phyloP scores from a whole-genome alignment of 345 rosid species.

The Gynandropsis gynandra region DNA sequence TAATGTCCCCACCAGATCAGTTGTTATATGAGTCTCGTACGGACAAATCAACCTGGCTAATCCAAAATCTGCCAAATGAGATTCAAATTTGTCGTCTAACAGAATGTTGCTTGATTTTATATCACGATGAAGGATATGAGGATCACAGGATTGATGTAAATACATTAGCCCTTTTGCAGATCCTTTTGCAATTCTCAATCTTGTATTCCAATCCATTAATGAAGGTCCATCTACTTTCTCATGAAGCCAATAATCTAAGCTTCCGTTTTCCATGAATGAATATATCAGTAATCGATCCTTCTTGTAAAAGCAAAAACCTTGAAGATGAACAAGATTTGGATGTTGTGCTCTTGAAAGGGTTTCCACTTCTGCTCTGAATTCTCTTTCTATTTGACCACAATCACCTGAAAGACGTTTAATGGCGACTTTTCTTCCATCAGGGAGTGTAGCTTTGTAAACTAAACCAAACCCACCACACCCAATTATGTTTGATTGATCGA shows the following conservation, averaged over 20 bases:
- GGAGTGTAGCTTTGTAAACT: conserved; percentile 67
- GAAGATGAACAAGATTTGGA: conserved; percentile 72
- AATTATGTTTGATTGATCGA: conserved; percentile 69
- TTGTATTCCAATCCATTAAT: conserved; percentile 45
- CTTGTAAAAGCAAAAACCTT: conserved; percentile 61
- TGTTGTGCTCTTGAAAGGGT: conserved; percentile 84
- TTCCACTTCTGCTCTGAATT: conserved; percentile 81
- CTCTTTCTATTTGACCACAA: conserved; percentile 81
- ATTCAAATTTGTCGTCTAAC: conserved; percentile 57
- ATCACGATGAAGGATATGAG: conserved; percentile 79
- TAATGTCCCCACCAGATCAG: conserved; percentile 82
- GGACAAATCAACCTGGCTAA: conserved; percentile 71
- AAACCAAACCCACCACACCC: conserved; percentile 92
- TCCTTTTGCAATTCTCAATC: conserved; percentile 67
- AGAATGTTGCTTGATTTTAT: conserved; percentile 84
- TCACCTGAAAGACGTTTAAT: conserved; percentile 79
- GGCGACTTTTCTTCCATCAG: conserved; percentile 62
- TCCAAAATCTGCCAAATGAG: conserved; percentile 90
- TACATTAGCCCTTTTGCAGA: conserved; percentile 63
- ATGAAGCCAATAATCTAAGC: conserved; percentile 90
- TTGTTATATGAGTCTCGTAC: conserved; percentile 70
- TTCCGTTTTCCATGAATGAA: conserved; percentile 83
- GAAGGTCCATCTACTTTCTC: conserved; percentile 68
- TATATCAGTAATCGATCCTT: conserved; percentile 63
- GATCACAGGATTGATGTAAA: conserved; percentile 75